phyloP scores from a whole-genome alignment of 2,329 filamentous ascomycete species.

The Ophiocordyceps camponoti-floridani region DNA sequence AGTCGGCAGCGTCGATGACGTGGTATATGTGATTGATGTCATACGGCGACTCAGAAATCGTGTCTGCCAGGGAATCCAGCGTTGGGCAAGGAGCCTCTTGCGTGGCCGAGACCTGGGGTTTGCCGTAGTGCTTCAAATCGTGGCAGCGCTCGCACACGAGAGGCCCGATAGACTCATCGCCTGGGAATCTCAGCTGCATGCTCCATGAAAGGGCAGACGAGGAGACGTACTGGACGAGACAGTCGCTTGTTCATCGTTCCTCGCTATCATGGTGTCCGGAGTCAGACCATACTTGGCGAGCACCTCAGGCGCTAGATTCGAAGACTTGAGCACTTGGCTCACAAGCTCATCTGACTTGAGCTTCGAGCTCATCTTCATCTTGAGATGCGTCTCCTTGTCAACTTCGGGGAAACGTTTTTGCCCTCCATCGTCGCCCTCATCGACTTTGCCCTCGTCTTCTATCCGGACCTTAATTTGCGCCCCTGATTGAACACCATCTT shows the following conservation, averaged over 20 bases:
- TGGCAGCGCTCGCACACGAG: constrained; percentile 83
- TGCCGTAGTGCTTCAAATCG: constrained; percentile 56
- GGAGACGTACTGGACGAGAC: background rate
- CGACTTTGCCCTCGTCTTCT: background rate
- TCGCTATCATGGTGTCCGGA: background rate
- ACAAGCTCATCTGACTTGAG: background rate
- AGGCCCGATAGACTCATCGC: constrained; percentile 3
- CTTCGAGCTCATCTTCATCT: constrained; percentile 3
- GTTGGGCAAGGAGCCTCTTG: constrained; percentile 63
- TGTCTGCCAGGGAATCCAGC: constrained; percentile 63
- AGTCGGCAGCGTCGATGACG: constrained; percentile 86
- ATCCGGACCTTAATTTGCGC: background rate
- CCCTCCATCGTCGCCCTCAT: too few relatives aligned
- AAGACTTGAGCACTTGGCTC: background rate
- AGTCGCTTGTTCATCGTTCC: background rate
- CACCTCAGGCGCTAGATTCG: background rate
- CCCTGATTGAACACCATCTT: background rate
- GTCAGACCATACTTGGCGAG: background rate
- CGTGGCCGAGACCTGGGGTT: constrained; percentile 24
- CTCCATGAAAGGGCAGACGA: background rate
- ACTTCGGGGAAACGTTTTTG: too few relatives aligned
- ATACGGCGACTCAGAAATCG: constrained; percentile 75
- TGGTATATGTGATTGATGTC: constrained; percentile 92
- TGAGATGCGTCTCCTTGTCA: background rate
- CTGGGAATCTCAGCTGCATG: background rate